phyloP scores from a whole-genome alignment of 805 yeast genomes.

The Maudiozyma barnettii region DNA sequence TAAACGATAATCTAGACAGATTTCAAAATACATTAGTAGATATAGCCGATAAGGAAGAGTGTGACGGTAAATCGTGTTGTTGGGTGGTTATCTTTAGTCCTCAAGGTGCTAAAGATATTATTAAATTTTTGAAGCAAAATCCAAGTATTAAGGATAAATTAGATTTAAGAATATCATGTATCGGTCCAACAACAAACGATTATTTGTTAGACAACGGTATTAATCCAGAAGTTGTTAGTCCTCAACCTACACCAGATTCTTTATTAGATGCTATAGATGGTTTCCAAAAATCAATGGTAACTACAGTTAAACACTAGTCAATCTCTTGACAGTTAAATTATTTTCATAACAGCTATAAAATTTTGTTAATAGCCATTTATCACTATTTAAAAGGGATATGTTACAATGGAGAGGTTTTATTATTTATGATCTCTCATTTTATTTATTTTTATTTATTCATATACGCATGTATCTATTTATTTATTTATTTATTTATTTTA shows the following conservation, averaged over 20 bases:
- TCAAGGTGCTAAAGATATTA: slow-evolving; percentile 66
- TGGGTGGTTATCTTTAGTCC: slow-evolving; percentile 91
- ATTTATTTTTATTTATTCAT: neutral
- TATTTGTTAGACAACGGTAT: slow-evolving; percentile 47
- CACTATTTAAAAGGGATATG: neutral
- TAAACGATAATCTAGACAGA: slow-evolving; percentile 37
- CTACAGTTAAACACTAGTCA: neutral
- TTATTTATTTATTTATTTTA: neutral
- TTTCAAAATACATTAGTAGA: slow-evolving; percentile 17
- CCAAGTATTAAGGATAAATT: slow-evolving; percentile 20
- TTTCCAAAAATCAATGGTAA: neutral
- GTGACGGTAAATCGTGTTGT: slow-evolving; percentile 5
- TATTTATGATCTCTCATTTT: too few species aligned
- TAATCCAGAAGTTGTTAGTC: slow-evolving; percentile 52
- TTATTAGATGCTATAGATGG: slow-evolving; percentile 33
- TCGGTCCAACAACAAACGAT: slow-evolving; percentile 84
- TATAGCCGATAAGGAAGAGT: slow-evolving; percentile 7
- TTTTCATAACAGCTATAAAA: neutral
- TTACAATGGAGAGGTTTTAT: too few species aligned
- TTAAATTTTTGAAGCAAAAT: slow-evolving; percentile 33
- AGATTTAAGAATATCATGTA: slow-evolving; percentile 50
- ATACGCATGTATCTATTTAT: neutral
- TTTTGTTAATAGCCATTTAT: neutral
- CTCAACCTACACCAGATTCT: slow-evolving; percentile 60
- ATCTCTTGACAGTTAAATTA: neutral